Conservation (phyloP, 164 flowering plant genomes). For the Brasenia schreberi region DNA sequence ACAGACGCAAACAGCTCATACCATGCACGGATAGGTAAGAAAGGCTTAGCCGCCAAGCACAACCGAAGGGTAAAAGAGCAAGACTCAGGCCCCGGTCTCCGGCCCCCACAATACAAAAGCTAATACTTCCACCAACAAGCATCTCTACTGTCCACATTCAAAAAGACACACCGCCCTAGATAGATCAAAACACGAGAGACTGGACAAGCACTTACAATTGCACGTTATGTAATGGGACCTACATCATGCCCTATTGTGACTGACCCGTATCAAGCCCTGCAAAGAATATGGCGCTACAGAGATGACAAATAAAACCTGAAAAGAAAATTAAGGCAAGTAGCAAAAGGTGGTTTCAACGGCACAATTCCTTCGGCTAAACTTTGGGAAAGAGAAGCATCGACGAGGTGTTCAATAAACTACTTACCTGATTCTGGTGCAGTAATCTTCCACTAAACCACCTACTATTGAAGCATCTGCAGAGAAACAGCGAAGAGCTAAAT, state of each 20-base stretch:
- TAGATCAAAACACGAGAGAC: neutral
- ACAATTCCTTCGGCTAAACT: neutral
- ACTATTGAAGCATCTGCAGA: neutral
- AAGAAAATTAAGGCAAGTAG: neutral
- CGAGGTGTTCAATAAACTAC: neutral
- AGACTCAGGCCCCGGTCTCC: too few species aligned
- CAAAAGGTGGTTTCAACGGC: neutral
- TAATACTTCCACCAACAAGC: too few species aligned
- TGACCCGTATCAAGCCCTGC: neutral
- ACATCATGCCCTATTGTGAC: neutral
- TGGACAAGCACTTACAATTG: neutral
- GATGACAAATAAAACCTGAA: neutral
- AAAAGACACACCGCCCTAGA: neutral
- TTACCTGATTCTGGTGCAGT: neutral
- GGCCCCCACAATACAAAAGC: too few species aligned
- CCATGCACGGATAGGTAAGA: too few species aligned
- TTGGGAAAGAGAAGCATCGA: too few species aligned
- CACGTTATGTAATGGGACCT: neutral
- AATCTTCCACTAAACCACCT: neutral
- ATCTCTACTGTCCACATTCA: too few species aligned
- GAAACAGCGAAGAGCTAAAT: neutral
- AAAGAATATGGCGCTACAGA: neutral
- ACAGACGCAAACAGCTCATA: too few species aligned
- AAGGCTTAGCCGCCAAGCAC: too few species aligned
- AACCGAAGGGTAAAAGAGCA: too few species aligned